Conservation (phyloP, 805 yeast species). For the Yueomyces sinensis region DNA sequence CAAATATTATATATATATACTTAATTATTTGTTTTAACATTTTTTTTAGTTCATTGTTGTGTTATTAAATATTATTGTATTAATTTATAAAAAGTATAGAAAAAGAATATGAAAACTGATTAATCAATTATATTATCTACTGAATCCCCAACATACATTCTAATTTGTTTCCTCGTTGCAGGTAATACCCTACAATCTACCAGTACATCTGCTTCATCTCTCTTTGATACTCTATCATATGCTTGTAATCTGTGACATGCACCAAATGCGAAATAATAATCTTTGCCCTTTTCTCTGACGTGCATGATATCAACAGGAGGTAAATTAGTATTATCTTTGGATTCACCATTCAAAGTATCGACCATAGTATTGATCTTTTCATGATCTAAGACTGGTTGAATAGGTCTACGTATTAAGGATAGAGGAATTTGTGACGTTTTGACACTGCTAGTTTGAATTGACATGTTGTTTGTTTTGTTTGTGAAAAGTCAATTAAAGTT, state of each 20-base stretch:
- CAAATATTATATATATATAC: too few species aligned
- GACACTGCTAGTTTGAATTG: conserved; percentile 51
- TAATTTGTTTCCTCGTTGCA: conserved; percentile 55
- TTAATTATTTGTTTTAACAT: too few species aligned
- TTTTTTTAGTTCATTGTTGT: too few species aligned
- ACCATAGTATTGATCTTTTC: conserved; percentile 71
- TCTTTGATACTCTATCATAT: conserved; percentile 41
- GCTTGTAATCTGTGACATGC: conserved; percentile 89
- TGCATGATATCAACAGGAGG: conserved; percentile 75
- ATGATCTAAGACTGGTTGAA: conserved; percentile 69
- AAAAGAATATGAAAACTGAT: too few species aligned
- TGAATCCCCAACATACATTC: conserved; percentile 54
- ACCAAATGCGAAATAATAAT: conserved; percentile 70
- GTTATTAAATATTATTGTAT: too few species aligned
- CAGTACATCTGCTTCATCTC: conserved; percentile 20
- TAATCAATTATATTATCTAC: conserved; percentile 12
- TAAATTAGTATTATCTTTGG: conserved; percentile 49
- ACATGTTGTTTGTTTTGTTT: conserved; percentile 29
- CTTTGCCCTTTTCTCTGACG: conserved; percentile 49
- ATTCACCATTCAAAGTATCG: conserved; percentile 49
- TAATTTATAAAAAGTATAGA: too few species aligned
- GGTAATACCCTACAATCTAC: conserved; percentile 68
- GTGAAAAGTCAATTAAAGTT: background rate
- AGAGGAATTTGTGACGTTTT: conserved; percentile 49
- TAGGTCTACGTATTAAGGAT: conserved; percentile 60